These are phyloP conservation scores for Echites panduratus DNA, from an alignment of 257 asterid genomes.

Conservation along the genomic window DNA sequence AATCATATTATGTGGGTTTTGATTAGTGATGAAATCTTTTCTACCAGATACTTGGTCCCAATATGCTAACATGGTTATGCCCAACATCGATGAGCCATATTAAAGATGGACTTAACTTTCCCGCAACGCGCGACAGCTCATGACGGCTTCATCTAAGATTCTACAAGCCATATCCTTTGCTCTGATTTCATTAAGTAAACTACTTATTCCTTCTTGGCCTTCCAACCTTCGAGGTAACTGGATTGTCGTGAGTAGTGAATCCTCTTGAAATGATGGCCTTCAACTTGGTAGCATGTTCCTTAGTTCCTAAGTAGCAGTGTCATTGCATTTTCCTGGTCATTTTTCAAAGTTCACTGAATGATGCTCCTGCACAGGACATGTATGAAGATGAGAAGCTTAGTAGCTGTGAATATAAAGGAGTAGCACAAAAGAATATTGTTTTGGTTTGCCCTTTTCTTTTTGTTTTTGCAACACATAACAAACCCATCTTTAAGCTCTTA, in stretches of 20 bases:
- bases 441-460: background rate
- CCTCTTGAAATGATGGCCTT: background rate
- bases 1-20: background rate
- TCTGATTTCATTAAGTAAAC: background rate
- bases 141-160: background rate
- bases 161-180: background rate
- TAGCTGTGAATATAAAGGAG: background rate
- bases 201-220: background rate
- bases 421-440: background rate
- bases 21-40: background rate
- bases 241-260: background rate
- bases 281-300: background rate
- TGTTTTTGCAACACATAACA: too few relatives aligned
- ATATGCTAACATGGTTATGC: conserved; percentile 76
- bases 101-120: conserved; percentile 80
- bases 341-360: background rate
- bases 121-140: conserved; percentile 41
- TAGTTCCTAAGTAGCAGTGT: background rate
- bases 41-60: conserved; percentile 77
- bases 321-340: background rate
- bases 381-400: background rate
- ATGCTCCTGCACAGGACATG: background rate
- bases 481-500: background rate
- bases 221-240: background rate
- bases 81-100: conserved; percentile 68